phyloP scores from a whole-genome alignment of 164 flowering plant species.

The Magnolia sinica region DNA sequence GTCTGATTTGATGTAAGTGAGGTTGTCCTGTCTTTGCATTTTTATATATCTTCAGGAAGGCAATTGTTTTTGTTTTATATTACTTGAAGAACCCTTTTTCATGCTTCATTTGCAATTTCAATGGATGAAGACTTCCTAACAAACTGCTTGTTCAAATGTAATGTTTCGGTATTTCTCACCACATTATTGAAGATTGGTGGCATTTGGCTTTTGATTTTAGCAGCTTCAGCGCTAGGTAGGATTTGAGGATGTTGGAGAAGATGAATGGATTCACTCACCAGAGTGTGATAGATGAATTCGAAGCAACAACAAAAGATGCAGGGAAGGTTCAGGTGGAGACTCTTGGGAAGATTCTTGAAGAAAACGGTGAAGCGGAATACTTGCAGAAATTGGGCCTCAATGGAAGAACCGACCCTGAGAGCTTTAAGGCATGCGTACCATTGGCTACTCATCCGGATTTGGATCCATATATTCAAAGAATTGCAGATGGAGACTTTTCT shows the following conservation, averaged over 20 bases:
- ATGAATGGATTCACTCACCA: constrained; percentile 36
- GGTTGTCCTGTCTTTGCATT: no score
- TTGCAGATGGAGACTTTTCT: constrained; percentile 62
- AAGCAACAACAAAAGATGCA: constrained; percentile 56
- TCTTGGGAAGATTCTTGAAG: constrained; percentile 60
- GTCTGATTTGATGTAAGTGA: no score
- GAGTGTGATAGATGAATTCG: constrained; percentile 64
- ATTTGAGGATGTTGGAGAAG: constrained; percentile 54
- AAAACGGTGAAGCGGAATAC: constrained; percentile 66
- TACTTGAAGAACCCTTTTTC: no score
- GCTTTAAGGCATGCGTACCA: constrained; percentile 65
- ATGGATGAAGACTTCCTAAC: no score
- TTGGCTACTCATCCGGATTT: constrained; percentile 63
- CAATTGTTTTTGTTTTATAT: no score
- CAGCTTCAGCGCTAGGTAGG: not conserved
- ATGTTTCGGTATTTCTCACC: not conserved
- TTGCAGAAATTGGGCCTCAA: constrained; percentile 56
- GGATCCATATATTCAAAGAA: constrained; percentile 66
- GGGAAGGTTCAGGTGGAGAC: constrained; percentile 66
- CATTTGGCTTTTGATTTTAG: not conserved
- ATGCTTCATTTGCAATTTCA: no score
- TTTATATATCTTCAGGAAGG: no score
- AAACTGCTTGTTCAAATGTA: no score
- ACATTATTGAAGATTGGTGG: not conserved
- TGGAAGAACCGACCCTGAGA: constrained; percentile 73